Conservation (phyloP, 768 basidiomycete species). For the Lactarius pseudohatsudake region DNA sequence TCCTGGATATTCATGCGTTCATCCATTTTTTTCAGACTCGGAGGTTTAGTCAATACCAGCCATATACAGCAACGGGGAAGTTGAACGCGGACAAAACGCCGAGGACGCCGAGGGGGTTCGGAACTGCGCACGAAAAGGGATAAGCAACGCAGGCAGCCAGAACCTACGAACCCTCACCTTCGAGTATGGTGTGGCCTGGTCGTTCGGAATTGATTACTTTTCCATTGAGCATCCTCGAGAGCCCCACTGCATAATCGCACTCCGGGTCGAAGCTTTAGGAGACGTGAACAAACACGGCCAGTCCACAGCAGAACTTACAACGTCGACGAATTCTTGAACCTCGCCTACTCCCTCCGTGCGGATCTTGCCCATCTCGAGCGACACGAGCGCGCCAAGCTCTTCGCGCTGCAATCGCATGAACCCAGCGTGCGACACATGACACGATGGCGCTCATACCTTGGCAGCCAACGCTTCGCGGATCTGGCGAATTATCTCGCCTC, state of each 20-base stretch:
- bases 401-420: slow-evolving; percentile 51
- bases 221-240: slow-evolving; percentile 95
- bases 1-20: slow-evolving; percentile 51
- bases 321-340: slow-evolving; percentile 94
- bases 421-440: neutral
- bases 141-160: neutral
- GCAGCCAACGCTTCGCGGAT: slow-evolving; percentile 76
- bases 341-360: slow-evolving; percentile 88
- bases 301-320: slow-evolving; percentile 52
- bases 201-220: slow-evolving; percentile 84
- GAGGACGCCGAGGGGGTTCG: slow-evolving; percentile 81
- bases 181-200: slow-evolving; percentile 86
- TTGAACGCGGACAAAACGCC: slow-evolving; percentile 89
- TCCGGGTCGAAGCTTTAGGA: slow-evolving; percentile 34
- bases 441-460: slow-evolving; percentile 50
- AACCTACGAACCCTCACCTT: slow-evolving; percentile 49
- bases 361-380: slow-evolving; percentile 91
- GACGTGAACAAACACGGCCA: neutral
- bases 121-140: slow-evolving; percentile 50
- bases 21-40: slow-evolving; percentile 15
- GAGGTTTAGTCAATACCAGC: slow-evolving; percentile 55
- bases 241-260: slow-evolving; percentile 91
- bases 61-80: slow-evolving; percentile 92
- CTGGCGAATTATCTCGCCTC: slow-evolving; percentile 87
- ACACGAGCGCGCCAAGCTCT: slow-evolving; percentile 77